These are phyloP conservation scores for Amphichorda felina DNA, from an alignment of 2,329 filamentous ascomycete genomes.

Conservation along the genomic window DNA sequence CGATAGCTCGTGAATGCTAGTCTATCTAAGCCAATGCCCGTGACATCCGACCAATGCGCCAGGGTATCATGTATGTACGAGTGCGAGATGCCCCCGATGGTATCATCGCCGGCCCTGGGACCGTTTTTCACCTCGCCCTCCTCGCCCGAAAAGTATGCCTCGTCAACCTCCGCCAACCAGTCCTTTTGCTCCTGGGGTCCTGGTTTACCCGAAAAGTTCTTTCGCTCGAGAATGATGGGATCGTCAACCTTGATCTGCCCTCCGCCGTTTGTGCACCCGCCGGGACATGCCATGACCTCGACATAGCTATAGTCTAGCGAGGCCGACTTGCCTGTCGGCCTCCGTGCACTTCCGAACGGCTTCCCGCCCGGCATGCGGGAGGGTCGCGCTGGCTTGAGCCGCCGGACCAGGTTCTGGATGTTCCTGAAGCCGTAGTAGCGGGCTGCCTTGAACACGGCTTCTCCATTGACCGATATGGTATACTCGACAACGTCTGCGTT, in stretches of 20 bases:
- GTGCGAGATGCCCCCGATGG: conserved; percentile 55
- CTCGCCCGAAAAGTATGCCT: conserved; percentile 67
- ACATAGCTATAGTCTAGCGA: conserved; percentile 74
- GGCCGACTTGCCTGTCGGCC: conserved; percentile 34
- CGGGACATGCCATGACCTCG: conserved; percentile 97
- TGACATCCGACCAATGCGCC: conserved; percentile 63
- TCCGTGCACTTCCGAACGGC: conserved; percentile 42
- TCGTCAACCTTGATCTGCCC: conserved; percentile 91
- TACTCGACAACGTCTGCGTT: conserved; percentile 92
- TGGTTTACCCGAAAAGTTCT: conserved; percentile 38
- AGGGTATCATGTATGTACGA: conserved; percentile 56
- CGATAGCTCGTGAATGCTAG: conserved; percentile 81
- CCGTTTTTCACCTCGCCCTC: conserved; percentile 6
- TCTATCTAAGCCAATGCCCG: conserved; percentile 57
- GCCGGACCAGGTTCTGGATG: conserved; percentile 94
- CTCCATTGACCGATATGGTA: conserved; percentile 44
- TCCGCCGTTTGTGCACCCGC: conserved; percentile 96
- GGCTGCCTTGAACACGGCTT: conserved; percentile 64
- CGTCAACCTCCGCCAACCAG: conserved; percentile 73
- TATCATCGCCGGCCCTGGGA: conserved; percentile 14
- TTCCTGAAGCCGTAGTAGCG: conserved; percentile 97
- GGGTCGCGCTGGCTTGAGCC: conserved; percentile 66
- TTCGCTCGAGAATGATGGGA: conserved; percentile 43
- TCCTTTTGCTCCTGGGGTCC: conserved; percentile 73
- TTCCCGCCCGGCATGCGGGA: conserved; percentile 73